A percentile compares a stretch with the other conserved stretches of the same genome.
Conservation (phyloP, 192 early-diverging fungal species). For the Backusella sp. region DNA sequence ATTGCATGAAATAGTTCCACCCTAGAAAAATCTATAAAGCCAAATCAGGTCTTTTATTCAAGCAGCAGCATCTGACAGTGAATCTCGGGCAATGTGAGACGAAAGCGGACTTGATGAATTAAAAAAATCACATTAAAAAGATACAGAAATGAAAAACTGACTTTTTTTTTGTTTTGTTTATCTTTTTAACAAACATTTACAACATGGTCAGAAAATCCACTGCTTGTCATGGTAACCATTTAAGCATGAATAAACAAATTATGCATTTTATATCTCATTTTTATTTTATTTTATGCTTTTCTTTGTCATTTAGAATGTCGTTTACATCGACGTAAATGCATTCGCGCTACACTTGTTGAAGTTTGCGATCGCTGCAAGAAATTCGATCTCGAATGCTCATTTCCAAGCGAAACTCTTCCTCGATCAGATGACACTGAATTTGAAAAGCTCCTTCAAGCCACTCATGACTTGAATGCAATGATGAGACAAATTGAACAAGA, state of each 20-base stretch:
- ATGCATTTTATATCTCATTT: background rate
- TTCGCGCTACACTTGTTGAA: background rate
- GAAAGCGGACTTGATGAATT: background rate
- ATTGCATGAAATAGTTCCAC: background rate
- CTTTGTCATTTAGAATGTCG: background rate
- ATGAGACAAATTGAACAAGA: background rate
- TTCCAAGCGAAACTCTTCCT: background rate
- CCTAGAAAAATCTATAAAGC: background rate
- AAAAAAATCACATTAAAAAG: background rate
- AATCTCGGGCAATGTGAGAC: background rate
- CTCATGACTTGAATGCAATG: background rate
- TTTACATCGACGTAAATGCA: background rate
- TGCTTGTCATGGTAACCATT: background rate
- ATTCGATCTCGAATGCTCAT: background rate
- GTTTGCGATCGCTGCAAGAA: background rate
- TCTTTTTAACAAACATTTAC: background rate
- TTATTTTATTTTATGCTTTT: background rate
- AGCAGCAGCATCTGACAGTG: background rate
- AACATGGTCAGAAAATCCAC: background rate
- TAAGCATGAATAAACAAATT: background rate
- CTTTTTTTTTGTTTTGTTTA: background rate
- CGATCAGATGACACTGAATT: background rate
- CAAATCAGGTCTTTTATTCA: background rate
- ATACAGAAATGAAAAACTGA: background rate
- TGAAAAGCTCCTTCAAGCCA: background rate